A percentile compares a stretch with the other conserved stretches of the same genome.
Conservation (phyloP, 164 flowering plant genomes). For the Malania oleifera region DNA sequence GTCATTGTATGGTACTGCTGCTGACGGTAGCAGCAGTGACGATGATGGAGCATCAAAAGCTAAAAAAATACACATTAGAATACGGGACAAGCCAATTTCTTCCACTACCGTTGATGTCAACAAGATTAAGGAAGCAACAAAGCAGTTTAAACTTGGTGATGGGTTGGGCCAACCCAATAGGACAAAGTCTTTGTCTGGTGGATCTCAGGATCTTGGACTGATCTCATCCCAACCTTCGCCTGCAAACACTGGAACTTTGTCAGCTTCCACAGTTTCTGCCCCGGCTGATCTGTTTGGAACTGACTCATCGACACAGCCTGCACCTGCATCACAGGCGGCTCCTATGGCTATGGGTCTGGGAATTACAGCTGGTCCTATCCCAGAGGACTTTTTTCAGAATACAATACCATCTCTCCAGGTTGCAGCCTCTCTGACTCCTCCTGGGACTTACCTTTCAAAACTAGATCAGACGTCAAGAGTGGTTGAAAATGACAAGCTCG, state of each 20-base stretch:
- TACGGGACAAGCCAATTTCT: constrained; percentile 77
- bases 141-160: constrained; percentile 78
- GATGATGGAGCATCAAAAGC: constrained; percentile 75
- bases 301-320: constrained; percentile 40
- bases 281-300: constrained; percentile 68
- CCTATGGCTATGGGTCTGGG: constrained; percentile 45
- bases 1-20: constrained; percentile 68
- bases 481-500: constrained; percentile 24
- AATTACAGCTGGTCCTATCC: constrained; percentile 71
- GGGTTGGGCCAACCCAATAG: constrained; percentile 69
- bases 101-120: constrained; percentile 83
- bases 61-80: constrained; percentile 73
- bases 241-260: constrained; percentile 24
- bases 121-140: constrained; percentile 96
- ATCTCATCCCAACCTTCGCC: constrained; percentile 38
- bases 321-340: constrained; percentile 33
- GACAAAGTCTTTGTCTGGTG: constrained; percentile 60
- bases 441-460: constrained; percentile 57
- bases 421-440: constrained; percentile 76
- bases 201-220: constrained; percentile 61
- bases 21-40: constrained; percentile 87
- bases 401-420: constrained; percentile 88
- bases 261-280: constrained; percentile 32
- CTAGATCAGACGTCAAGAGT: constrained; percentile 49
- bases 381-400: constrained; percentile 96